These are phyloP conservation scores for Glonium stellatum DNA, from an alignment of 495 filamentous ascomycete species.

Conservation along the genomic window DNA sequence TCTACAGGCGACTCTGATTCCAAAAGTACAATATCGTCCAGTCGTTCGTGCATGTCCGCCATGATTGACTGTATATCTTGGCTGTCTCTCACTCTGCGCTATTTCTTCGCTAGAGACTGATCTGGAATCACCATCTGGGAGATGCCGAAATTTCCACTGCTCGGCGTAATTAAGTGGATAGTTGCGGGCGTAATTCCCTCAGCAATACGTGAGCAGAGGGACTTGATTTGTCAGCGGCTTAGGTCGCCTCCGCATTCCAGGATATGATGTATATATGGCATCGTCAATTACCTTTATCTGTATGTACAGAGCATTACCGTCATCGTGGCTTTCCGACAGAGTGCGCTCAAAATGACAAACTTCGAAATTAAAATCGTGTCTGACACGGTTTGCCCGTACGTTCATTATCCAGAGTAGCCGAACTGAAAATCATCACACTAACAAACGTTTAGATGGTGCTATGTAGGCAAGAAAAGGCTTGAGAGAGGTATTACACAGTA, in stretches of 20 bases:
- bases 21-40: no score
- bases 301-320: not conserved
- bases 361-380: slow-evolving; percentile 70
- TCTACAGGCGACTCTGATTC: no score
- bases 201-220: no score
- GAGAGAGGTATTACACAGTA: slow-evolving; percentile 61
- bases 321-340: slow-evolving; percentile 30
- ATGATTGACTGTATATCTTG: no score
- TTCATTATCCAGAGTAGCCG: slow-evolving; percentile 31
- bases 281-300: not conserved
- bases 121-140: no score
- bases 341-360: slow-evolving; percentile 56
- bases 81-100: no score
- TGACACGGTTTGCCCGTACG: slow-evolving; percentile 73
- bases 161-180: no score
- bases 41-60: no score
- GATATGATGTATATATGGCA: not conserved
- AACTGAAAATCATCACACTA: not conserved
- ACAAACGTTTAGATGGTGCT: slow-evolving; percentile 49
- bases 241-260: not conserved
- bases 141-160: no score
- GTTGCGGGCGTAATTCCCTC: no score
- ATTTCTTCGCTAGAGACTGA: no score
- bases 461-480: slow-evolving; percentile 72
- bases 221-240: slow-evolving; percentile 2